Evolutionary conservation across 176 grass and related monocot genomes (phyloP), one percentile per base, ranked within the genome.

Genomic region (maize (Zea mays)): DNA sequence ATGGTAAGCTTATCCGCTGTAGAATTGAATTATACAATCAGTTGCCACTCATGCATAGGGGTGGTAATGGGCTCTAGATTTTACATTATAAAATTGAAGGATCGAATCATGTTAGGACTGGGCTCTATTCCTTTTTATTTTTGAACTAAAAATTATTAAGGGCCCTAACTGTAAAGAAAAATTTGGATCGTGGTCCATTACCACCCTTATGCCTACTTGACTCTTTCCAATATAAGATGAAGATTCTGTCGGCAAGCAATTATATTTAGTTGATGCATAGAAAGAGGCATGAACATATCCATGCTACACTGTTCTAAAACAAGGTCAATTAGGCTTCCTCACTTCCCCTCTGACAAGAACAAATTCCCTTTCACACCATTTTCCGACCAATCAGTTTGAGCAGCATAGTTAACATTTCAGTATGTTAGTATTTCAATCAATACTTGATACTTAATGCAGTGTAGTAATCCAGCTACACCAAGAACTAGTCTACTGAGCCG

Each of bases 251-350:
- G 6, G 51, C 6, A 15, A 56, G 17, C 0, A 41, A 34, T n/a
- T 74, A 51, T 38, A 66, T 73, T 15, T 4, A 17, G 6, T 39
- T 75, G 56, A 52, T 35, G 19, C 63, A 67, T 42, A 47, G 43
- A 69, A 69, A 27, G 67, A 33, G 68, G 68, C n/a, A 69, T 46
- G n/a, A 16, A 3, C 10, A 48, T 69, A 69, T 13, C 12, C 67
- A 15, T 69, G 67, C 45, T 71, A 71, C 12, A 70, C 45, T 71
- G 10, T 35, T 71, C 21, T 35, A 71, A 70, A 48, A 15, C 67
- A 35, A 71, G 67, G 27, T 50, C 45, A 49, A 50, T 49, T 49
- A 49, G 1, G 3, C 20, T 71, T 38, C n/a, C 11, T 21, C 72
- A 83, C 8, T 52, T 14, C 61, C 38, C 45, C 21, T 33, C n/a